A percentile compares a stretch with the other conserved stretches of the same genome.
phyloP scores from a whole-genome alignment of 2,329 filamentous ascomycete species.

The Cadophora sp. region DNA sequence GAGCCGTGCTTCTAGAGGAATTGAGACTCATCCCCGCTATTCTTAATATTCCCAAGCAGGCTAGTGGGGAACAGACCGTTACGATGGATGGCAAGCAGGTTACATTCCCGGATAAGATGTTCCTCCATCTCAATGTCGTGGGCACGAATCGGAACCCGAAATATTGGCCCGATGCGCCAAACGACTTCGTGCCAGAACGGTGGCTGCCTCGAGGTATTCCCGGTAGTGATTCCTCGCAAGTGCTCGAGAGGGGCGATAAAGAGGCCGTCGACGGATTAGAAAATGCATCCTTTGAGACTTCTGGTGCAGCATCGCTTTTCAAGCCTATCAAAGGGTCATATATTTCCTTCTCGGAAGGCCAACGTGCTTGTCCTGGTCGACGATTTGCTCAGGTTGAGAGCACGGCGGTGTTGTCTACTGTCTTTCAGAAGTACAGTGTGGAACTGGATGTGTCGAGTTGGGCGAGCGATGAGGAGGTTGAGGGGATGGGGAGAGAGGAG shows the following conservation, averaged over 20 bases:
- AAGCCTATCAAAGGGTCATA: slow-evolving; percentile 43
- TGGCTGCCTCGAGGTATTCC: slow-evolving; percentile 56
- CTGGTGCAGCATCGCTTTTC: slow-evolving; percentile 33
- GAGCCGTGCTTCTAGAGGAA: slow-evolving; percentile 54
- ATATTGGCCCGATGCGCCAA: slow-evolving; percentile 55
- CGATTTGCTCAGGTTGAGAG: slow-evolving; percentile 48
- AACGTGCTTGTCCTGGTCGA: slow-evolving; percentile 48
- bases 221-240: neutral
- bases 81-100: slow-evolving; percentile 31
- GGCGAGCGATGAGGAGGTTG: slow-evolving; percentile 41
- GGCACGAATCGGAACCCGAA: slow-evolving; percentile 60
- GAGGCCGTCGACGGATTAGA: slow-evolving; percentile 17
- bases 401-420: slow-evolving; percentile 42
- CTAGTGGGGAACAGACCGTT: slow-evolving; percentile 27
- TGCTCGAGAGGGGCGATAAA: neutral
- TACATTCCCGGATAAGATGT: slow-evolving; percentile 41
- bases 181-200: slow-evolving; percentile 60
- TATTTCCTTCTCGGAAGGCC: slow-evolving; percentile 46
- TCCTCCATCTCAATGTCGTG: slow-evolving; percentile 53
- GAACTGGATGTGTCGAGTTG: slow-evolving; percentile 42
- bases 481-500: slow-evolving; percentile 34
- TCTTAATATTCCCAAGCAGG: slow-evolving; percentile 60
- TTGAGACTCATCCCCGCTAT: slow-evolving; percentile 61
- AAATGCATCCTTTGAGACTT: slow-evolving; percentile 21
- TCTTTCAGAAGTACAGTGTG: slow-evolving; percentile 40